Percentiles rank a stretch among this genome's conserved stretches.
Evolutionary conservation across 1,139 yeast species (phyloP).

Genomic region (Suhomyces ambrosiae): DNA sequence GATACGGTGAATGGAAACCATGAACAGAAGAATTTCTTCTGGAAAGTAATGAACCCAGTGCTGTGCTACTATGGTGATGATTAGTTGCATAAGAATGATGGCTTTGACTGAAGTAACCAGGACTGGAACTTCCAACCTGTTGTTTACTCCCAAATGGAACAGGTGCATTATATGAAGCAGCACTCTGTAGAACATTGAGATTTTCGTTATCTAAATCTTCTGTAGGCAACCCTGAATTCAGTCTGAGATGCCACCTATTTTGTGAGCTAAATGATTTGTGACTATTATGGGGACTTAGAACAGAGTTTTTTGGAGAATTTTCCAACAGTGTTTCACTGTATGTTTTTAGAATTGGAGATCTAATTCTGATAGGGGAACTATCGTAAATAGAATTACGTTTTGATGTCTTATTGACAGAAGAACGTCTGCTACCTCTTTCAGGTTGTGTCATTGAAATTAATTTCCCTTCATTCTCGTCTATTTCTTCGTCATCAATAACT

Average conservation of each 20-base stretch:
- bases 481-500: conserved; percentile 24
- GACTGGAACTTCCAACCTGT: conserved; percentile 16
- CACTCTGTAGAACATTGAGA: conserved; percentile 41
- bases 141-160: conserved; percentile 9
- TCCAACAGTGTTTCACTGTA: conserved; percentile 9
- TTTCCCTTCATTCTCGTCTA: conserved; percentile 5
- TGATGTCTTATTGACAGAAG: conserved; percentile 9
- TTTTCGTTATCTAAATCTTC: conserved; percentile 44
- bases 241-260: conserved; percentile 2
- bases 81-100: conserved; percentile 7
- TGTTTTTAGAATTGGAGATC: conserved; percentile 13
- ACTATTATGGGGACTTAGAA: not conserved
- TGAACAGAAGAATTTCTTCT: conserved; percentile 25
- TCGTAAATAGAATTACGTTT: conserved; percentile 1
- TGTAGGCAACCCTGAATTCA: conserved; percentile 10
- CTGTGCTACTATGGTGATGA: conserved; percentile 10
- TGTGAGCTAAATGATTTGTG: conserved; percentile 8
- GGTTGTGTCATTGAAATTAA: not conserved
- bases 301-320: conserved; percentile 8
- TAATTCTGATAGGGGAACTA: conserved; percentile 14
- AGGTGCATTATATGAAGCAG: conserved; percentile 19
- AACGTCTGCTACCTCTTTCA: conserved; percentile 5
- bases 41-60: conserved; percentile 24
- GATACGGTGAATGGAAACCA: conserved; percentile 9
- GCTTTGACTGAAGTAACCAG: conserved; percentile 17